Conservation (phyloP, 78 protist genomes). For the Polysphondylium violaceum region DNA sequence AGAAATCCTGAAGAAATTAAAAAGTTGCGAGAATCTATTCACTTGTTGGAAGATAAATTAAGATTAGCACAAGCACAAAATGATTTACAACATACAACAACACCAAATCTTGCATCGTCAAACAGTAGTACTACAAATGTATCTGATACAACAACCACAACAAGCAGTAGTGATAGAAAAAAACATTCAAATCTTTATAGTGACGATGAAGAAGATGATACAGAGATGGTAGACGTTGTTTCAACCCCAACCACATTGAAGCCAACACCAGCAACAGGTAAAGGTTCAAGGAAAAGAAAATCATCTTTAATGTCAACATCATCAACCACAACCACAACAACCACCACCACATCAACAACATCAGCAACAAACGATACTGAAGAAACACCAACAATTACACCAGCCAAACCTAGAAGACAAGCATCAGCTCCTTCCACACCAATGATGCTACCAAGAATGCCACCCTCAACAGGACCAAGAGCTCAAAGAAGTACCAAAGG, state of each 20-base stretch:
- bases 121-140: not conserved
- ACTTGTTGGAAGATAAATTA: slow-evolving; percentile 19
- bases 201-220: slow-evolving; percentile 76
- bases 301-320: not conserved
- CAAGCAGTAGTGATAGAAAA: not conserved
- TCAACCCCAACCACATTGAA: not conserved
- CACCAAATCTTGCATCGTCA: not conserved
- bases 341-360: slow-evolving; percentile 1
- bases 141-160: not conserved
- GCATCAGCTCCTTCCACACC: slow-evolving; percentile 8
- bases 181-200: slow-evolving; percentile 52
- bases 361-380: not conserved
- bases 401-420: slow-evolving; percentile 13
- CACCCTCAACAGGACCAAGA: slow-evolving; percentile 16
- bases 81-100: not conserved
- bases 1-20: not conserved
- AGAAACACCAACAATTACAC: not conserved
- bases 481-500: slow-evolving; percentile 67
- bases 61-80: slow-evolving; percentile 10
- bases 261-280: not conserved
- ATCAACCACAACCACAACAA: not conserved
- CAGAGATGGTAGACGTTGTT: not conserved
- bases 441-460: not conserved
- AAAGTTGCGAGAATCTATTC: slow-evolving; percentile 27
- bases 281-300: not conserved